Base-by-base conservation (phyloP, 1,284 basidiomycete genomes). In the Ceratobasidium sp. region DNA sequence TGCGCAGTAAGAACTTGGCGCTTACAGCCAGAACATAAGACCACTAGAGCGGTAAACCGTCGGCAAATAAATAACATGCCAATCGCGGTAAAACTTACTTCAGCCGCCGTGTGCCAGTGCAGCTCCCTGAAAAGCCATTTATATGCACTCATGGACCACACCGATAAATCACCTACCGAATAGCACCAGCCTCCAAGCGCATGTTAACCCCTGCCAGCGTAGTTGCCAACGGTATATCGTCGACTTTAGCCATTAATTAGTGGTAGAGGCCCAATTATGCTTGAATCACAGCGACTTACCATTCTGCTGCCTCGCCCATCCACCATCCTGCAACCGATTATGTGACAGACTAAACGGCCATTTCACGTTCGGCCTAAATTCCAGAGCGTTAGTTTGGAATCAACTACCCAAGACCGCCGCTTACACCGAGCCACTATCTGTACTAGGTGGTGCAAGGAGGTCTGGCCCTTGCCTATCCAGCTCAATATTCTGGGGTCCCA, bases 261-360 rank as follows among this genome's bases (percentile, higher is more conserved):
- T 54, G 50, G 68, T 75, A 42, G 40, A 50, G 80, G 33, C 33
- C 33, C 33, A 33, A 33, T 33, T 33, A 33, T 33, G 33, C 33
- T 33, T 33, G 33, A 33, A 33, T 33, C 33, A 33, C 33, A 33
- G 33, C 33, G 33, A 33, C 86, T 59, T 79, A 90, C 91, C 82
- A 79, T 92, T 93, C 84, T 93, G 87, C 81, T 92, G 88, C 73
- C 92, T 88, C 54, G 91, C 91, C 92, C 92, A 93, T 0, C 92
- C 92, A 42, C 92, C 92, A 0, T 89, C 89, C 78, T 91, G 89
- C 26, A 94, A 83, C 38, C 91, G 89, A 81, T 92, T 93, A 83
- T 91, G 90, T 77, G 91, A 92, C 77, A 93, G 83, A 78, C 86
- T 85, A 83, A 93, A 92, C 0, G 92, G 89, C 92, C 92, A 93